Evolutionary conservation across 768 basidiomycete genomes (phyloP).

Genomic region (Mycena filopes): DNA sequence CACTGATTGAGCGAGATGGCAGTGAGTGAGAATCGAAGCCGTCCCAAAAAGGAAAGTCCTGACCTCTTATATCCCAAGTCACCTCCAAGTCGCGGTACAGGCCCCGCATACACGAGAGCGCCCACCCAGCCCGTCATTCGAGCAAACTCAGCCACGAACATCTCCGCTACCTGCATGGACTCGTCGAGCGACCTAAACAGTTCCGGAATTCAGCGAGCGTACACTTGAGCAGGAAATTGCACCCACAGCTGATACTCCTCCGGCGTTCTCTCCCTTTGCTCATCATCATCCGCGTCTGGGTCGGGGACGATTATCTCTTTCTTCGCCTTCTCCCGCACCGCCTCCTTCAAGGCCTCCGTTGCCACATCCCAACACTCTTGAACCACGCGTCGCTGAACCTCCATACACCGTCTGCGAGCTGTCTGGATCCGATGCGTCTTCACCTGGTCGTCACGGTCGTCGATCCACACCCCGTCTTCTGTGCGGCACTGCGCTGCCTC

Average conservation of each 20-base stretch:
- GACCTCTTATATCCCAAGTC: conserved; percentile 7
- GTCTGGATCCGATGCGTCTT: neutral
- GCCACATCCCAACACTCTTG: neutral
- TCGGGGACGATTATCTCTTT: neutral
- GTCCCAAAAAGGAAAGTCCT: neutral
- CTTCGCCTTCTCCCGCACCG: neutral
- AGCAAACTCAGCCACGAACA: neutral
- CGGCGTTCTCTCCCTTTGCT: neutral
- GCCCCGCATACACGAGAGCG: neutral
- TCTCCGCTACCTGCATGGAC: neutral
- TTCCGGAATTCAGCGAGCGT: too few species aligned
- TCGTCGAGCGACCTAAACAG: conserved; percentile 9
- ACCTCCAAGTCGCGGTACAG: neutral
- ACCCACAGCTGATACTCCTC: conserved; percentile 15
- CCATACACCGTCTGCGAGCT: neutral
- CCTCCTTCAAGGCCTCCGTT: neutral
- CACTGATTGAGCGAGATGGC: neutral
- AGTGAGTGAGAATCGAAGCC: neutral
- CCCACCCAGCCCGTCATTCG: conserved; percentile 20
- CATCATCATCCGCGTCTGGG: neutral
- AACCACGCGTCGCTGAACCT: neutral
- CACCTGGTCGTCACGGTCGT: neutral
- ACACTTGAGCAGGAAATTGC: neutral
- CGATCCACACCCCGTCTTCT: conserved; percentile 15
- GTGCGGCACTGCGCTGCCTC: conserved; percentile 6